Conservation (phyloP, 2,329 filamentous ascomycete genomes). For the Gremmenia infestans region DNA sequence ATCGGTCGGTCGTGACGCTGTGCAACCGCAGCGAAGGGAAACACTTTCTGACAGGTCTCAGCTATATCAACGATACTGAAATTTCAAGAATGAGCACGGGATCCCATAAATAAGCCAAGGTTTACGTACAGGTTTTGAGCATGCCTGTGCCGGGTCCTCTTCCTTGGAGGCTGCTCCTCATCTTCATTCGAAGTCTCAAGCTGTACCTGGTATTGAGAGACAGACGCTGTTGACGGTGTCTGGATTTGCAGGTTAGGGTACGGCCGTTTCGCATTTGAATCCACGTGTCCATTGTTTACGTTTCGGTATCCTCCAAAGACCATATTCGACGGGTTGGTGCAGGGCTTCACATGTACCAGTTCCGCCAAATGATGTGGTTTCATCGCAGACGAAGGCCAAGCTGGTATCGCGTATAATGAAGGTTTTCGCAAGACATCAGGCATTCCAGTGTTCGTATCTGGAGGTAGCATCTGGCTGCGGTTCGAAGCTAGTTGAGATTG, state of each 20-base stretch:
- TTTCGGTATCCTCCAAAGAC: not conserved
- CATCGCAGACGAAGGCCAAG: slow-evolving; percentile 10
- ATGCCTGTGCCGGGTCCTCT: slow-evolving; percentile 8
- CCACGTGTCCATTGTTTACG: not conserved
- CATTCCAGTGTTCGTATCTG: not conserved
- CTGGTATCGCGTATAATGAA: slow-evolving; percentile 26
- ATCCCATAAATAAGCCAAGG: not conserved
- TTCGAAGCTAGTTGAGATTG: too few relatives aligned
- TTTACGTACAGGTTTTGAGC: slow-evolving; percentile 24
- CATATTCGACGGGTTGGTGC: not conserved
- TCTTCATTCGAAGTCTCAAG: not conserved
- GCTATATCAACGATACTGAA: slow-evolving; percentile 45
- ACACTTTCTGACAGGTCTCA: slow-evolving; percentile 42
- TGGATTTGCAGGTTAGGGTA: not conserved
- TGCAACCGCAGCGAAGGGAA: slow-evolving; percentile 43
- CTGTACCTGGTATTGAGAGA: not conserved
- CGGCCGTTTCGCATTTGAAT: not conserved
- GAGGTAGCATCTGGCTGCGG: too few relatives aligned
- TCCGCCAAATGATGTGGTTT: not conserved
- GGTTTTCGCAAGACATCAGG: slow-evolving; percentile 23
- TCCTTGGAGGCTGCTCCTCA: not conserved
- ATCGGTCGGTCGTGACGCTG: slow-evolving; percentile 39
- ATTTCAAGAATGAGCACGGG: slow-evolving; percentile 15
- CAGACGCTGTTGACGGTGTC: not conserved
- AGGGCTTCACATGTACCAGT: not conserved